These are phyloP conservation scores for Eucalyptus paniculata DNA, from an alignment of 345 rosid genomes.

Conservation along the genomic window DNA sequence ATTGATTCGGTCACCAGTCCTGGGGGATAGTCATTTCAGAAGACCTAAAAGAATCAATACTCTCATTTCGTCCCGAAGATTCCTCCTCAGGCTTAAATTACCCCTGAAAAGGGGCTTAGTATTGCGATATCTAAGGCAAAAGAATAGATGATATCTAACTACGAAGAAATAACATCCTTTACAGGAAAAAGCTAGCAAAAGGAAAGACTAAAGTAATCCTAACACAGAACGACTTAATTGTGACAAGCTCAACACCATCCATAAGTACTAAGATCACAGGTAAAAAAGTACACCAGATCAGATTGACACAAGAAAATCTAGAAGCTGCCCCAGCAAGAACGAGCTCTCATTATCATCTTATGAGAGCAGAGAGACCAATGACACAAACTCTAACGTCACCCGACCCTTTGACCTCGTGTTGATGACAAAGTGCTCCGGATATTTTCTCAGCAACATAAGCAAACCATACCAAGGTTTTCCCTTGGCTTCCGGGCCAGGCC, in stretches of 20 bases:
- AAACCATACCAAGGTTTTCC: conserved; percentile 91
- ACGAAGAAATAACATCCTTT: neutral
- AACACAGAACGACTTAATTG: neutral
- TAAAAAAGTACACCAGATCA: neutral
- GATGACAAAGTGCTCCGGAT: conserved; percentile 95
- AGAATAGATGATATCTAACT: neutral
- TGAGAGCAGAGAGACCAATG: conserved; percentile 82
- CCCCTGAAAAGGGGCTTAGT: neutral
- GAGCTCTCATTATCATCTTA: neutral
- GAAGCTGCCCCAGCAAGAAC: neutral
- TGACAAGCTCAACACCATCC: neutral
- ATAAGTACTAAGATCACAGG: neutral
- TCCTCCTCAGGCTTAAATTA: neutral
- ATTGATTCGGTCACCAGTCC: neutral
- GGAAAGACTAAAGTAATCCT: neutral
- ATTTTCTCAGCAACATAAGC: conserved; percentile 76
- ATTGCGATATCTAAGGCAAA: neutral
- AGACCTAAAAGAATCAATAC: neutral
- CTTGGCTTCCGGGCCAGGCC: conserved; percentile 63
- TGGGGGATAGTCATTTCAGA: neutral
- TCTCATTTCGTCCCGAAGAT: neutral
- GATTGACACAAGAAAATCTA: neutral
- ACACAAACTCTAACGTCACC: conserved; percentile 72
- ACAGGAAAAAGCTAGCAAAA: neutral
- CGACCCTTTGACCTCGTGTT: conserved; percentile 80